Base-by-base conservation (phyloP, 129 eudicot species). In the Lactuca saligna region DNA sequence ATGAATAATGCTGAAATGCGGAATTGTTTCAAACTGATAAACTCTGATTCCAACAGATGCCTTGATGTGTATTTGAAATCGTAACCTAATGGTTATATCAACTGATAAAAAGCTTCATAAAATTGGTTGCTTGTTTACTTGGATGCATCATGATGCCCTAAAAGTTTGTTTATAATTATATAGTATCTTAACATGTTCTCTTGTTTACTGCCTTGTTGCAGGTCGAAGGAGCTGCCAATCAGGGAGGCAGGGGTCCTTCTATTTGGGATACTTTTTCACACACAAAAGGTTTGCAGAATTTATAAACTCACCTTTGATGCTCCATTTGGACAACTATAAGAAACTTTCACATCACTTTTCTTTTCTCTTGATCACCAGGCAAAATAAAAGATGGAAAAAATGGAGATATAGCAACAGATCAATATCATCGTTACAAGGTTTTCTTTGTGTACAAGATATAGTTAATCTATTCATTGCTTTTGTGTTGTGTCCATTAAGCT, bases 381-480 rank as follows among this genome's bases (percentile, higher is more conserved):
- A 88, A 81, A 63, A 83, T 83, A 63, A 63, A 64, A 70, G 89
- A 88, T 85, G 91, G 91, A 68, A 88, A 82, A 69, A 62, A 68
- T 41, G 96, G 87, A 54, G 87, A 76, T 78, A 57, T 85, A 20
- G 85, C 96, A 53, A 89, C 81, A 14, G 91, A 88, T 75, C 96
- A 88, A 60, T 88, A 88, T 68, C 80, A 88, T 77, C 87, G 85
- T 69, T 88, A 88, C 91, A 85, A 88, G 96, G 96, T 87, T 35
- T 41, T 29, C 11, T 48, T 68, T 39, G 50, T 53, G 29, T 57
- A 11, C 10, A 68, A 50, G 17, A 25, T 20, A 59, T 14, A 31
- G 29, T 59, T 59, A 15, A 15, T 61, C 5, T 13, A 13, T 57
- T 57, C 5, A 46, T 15, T 48, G 15, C 61, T 20, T 58, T 57